Percentiles rank a stretch among this genome's conserved stretches.
Evolutionary conservation across 2,329 filamentous ascomycete genomes (phyloP).

Genomic region (Tolypocladium tropicale): DNA sequence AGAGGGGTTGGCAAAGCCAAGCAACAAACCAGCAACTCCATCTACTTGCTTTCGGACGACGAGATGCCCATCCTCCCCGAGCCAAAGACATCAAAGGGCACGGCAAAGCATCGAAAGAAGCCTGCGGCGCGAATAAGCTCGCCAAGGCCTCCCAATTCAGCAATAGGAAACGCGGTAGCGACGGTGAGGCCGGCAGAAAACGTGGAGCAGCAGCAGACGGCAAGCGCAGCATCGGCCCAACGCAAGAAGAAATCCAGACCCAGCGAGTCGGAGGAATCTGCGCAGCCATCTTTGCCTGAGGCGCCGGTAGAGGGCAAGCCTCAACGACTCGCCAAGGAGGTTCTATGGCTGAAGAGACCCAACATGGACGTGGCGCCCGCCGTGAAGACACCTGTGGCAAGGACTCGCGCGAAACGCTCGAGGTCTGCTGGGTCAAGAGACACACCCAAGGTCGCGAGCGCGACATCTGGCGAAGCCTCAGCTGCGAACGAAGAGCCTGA

Average conservation of each 20-base stretch:
- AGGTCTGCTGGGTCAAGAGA: background rate
- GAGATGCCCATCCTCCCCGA: constrained; percentile 19
- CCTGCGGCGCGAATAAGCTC: background rate
- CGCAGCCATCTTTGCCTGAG: background rate
- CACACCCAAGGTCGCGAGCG: background rate
- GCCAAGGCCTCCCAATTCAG: background rate
- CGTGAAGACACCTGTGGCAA: background rate
- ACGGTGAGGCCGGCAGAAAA: background rate
- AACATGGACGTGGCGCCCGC: background rate
- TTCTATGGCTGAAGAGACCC: background rate
- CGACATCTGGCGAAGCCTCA: background rate
- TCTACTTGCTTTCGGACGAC: constrained; percentile 23
- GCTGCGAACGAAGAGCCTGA: background rate
- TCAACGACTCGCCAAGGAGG: background rate
- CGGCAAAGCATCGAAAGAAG: background rate
- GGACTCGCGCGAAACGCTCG: background rate
- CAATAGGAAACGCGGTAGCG: background rate
- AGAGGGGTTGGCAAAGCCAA: background rate
- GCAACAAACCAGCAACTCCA: constrained; percentile 2
- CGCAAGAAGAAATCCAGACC: background rate
- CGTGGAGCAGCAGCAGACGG: background rate
- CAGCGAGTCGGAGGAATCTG: background rate
- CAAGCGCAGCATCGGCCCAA: background rate
- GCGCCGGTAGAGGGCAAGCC: constrained; percentile 1
- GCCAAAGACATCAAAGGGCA: background rate